phyloP scores from a whole-genome alignment of 2,329 filamentous ascomycete genomes.

The Trichoderma pleuroti region DNA sequence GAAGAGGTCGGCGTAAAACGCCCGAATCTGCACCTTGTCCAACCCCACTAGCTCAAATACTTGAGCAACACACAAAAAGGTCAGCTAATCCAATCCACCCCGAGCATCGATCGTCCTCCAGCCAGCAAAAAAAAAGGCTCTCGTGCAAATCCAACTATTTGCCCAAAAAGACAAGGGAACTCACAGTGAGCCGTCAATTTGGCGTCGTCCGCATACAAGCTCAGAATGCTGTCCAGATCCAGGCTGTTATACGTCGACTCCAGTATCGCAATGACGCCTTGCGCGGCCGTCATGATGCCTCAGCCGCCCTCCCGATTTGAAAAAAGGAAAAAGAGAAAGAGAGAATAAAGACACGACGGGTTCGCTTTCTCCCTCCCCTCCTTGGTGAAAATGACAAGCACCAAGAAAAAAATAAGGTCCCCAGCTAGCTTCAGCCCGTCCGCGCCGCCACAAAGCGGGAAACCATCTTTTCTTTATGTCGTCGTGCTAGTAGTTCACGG shows the following conservation, averaged over 20 bases:
- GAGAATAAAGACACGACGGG: neutral
- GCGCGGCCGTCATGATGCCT: conserved; percentile 8
- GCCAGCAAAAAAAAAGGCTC: neutral
- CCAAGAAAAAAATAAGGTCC: neutral
- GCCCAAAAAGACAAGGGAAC: neutral
- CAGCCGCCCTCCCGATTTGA: neutral
- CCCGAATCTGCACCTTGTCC: neutral
- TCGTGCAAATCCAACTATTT: neutral
- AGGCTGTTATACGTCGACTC: conserved; percentile 13
- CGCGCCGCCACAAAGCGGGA: conserved; percentile 5
- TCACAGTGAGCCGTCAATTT: conserved; percentile 7
- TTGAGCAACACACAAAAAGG: neutral
- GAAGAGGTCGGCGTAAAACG: conserved; percentile 11
- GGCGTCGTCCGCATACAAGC: conserved; percentile 11
- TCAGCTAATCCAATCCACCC: neutral
- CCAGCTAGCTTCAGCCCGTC: neutral
- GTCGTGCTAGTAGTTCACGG: neutral
- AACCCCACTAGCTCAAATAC: neutral
- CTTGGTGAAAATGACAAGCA: neutral
- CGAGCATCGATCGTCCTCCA: neutral
- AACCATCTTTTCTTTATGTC: neutral
- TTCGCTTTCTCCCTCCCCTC: neutral
- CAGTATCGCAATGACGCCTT: conserved; percentile 7
- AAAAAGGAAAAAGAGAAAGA: neutral
- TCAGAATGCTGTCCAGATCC: conserved; percentile 11